Percentiles rank a stretch among this genome's conserved stretches.
These are phyloP conservation scores for Ogataea chonburiensis DNA, from an alignment of 805 yeast genomes.

Conservation along the genomic window DNA sequence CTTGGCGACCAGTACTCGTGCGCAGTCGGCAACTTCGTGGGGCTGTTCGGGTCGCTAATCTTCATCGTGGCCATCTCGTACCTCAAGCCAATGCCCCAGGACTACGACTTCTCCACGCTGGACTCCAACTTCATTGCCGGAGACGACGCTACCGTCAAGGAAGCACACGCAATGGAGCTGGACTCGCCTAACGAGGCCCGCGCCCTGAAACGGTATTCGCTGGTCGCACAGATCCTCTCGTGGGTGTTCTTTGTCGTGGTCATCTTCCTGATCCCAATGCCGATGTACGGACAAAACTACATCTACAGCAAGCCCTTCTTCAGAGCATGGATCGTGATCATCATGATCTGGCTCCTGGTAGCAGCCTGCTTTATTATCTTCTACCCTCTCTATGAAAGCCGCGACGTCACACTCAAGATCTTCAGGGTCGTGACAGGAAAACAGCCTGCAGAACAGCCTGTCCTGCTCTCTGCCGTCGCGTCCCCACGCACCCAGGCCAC, in stretches of 20 bases:
- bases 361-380: conserved; percentile 34
- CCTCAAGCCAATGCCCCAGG: conserved; percentile 26
- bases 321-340: conserved; percentile 36
- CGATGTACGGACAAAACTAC: conserved; percentile 35
- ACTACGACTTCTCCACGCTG: conserved; percentile 30
- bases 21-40: conserved; percentile 47
- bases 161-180: conserved; percentile 28
- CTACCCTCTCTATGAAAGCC: conserved; percentile 36
- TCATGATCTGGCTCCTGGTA: conserved; percentile 35
- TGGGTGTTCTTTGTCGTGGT: conserved; percentile 28
- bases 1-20: conserved; percentile 44
- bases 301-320: conserved; percentile 34
- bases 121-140: conserved; percentile 31
- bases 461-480: conserved; percentile 19
- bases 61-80: conserved; percentile 31
- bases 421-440: conserved; percentile 20
- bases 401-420: conserved; percentile 23
- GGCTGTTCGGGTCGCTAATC: conserved; percentile 33
- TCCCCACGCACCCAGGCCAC: conserved; percentile 6
- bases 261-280: conserved; percentile 32
- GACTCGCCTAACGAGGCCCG: conserved; percentile 17
- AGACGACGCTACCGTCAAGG: conserved; percentile 37
- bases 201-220: conserved; percentile 27
- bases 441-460: conserved; percentile 15
- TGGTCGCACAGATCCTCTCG: conserved; percentile 25